phyloP scores from a whole-genome alignment of 2,329 filamentous ascomycete species.

The Phaeosphaeriaceae sp. region DNA sequence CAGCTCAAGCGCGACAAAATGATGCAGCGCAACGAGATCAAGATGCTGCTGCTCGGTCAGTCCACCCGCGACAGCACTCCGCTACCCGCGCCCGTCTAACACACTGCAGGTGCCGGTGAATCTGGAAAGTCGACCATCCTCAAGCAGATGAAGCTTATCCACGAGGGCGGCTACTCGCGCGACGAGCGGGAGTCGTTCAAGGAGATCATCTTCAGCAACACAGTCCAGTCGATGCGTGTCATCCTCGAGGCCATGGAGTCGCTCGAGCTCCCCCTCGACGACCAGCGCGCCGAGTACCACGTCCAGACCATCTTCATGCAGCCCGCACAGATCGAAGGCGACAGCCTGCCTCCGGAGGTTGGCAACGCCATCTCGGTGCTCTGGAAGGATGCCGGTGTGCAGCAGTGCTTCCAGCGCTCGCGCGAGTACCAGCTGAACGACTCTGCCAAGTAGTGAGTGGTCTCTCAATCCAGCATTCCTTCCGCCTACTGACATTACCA shows the following conservation, averaged over 20 bases:
- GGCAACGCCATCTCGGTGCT: conserved; percentile 90
- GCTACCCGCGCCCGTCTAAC: conserved; percentile 36
- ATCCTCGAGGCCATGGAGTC: conserved; percentile 75
- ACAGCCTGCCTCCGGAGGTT: conserved; percentile 92
- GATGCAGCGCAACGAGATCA: conserved; percentile 99
- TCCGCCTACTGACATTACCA: conserved; percentile 48
- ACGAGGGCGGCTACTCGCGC: conserved; percentile 97
- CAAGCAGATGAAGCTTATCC: conserved; percentile 99
- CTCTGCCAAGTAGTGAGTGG: conserved; percentile 88
- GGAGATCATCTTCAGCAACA: conserved; percentile 77
- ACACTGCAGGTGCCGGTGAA: conserved; percentile 85
- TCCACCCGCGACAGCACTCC: conserved; percentile 32
- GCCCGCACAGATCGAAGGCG: conserved; percentile 93
- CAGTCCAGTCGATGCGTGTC: conserved; percentile 74
- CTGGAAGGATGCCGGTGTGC: conserved; percentile 92
- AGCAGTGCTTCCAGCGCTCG: conserved; percentile 94
- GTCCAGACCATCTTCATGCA: conserved; percentile 99
- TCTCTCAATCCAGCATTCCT: neutral
- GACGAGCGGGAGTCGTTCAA: conserved; percentile 78
- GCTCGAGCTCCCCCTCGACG: conserved; percentile 81
- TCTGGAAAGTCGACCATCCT: conserved; percentile 94
- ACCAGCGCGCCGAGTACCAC: conserved; percentile 93
- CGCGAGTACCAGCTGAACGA: conserved; percentile 97
- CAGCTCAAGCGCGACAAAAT: conserved; percentile 98
- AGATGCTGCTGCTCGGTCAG: conserved; percentile 98